Evolutionary conservation across 2,329 filamentous ascomycete species (phyloP), one percentile per base, ranked within the genome.

Genomic region (Aspergillus neotritici): DNA sequence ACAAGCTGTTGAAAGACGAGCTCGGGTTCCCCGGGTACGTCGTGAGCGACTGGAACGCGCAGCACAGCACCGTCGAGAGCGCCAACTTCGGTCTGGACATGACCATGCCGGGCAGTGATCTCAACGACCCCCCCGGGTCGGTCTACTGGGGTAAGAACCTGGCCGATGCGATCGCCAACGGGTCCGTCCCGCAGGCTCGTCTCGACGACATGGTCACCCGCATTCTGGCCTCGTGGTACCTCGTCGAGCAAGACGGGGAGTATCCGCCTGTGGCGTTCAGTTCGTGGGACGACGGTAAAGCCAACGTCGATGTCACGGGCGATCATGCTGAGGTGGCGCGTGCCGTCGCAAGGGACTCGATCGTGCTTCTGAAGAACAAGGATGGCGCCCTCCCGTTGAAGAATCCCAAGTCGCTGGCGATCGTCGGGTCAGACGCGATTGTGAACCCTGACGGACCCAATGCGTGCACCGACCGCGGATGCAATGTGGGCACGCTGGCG

Each of bases 1-100:
- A 93, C 60, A 80, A 82, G 34, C 67, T 93, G 2, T 72, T 93
- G 54, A 93, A 93, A 69, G 77, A 78, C 21, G 86, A 93, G 65
- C 73, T 91, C 1, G 86, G 85, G 33, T 91, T 91, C 68, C 84
- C 88, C 53, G 86, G 86, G 0, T 87, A 87, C 55, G 76, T 91
- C 44, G 81, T 87, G 78, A 80, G 77, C n/a, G 87, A 94, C 62
- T 93, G 86, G 84, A 72, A 78, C 52, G 87, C 84, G 4, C 84
- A 88, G 55, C 84, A 90, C 56, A 72, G 79, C 3, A 84, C 84
- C 50, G 81, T 78, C 4, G 71, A 79, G 17, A 78, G 76, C 30
- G 83, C 86, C 3, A 71, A 80, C 31, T 84, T 86, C 15, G 87
- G 87, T 31, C 71, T 93, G 16, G 88, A 94, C 63, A 89, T 93